These are phyloP conservation scores for Gypsophila paniculata DNA, from an alignment of 179 eudicot species.

Conservation along the genomic window DNA sequence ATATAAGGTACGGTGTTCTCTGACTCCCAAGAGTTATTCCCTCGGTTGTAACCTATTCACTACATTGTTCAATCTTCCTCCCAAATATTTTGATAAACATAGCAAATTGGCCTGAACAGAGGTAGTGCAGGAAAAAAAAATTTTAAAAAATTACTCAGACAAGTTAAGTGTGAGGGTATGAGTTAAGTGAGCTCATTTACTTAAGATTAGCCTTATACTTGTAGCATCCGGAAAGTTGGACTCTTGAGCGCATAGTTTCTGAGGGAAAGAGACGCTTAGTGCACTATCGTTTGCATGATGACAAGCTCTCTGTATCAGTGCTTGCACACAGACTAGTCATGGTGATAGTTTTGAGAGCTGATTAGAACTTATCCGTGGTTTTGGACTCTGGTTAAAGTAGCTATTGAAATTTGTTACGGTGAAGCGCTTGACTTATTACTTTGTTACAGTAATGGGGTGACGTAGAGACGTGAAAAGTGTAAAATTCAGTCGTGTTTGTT, in stretches of 20 bases:
- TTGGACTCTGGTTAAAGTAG: neutral
- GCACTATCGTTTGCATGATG: neutral
- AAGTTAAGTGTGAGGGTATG: neutral
- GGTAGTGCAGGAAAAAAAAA: neutral
- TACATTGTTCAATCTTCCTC: too few relatives aligned
- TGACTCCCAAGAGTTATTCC: too few relatives aligned
- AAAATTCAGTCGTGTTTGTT: neutral
- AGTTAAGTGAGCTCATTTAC: neutral
- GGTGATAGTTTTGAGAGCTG: neutral
- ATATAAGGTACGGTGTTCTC: too few relatives aligned
- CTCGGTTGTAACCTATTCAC: too few relatives aligned
- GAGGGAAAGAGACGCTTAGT: slow-evolving; percentile 1
- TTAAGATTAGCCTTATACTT: neutral
- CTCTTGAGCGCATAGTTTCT: neutral
- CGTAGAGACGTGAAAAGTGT: neutral
- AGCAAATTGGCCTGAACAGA: too few relatives aligned
- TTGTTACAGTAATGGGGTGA: neutral
- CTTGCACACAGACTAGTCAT: neutral
- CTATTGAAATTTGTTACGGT: neutral
- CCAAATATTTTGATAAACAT: too few relatives aligned
- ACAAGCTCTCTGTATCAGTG: neutral
- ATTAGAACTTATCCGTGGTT: neutral
- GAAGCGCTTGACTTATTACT: too few relatives aligned
- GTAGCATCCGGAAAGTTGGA: neutral
- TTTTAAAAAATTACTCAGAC: neutral